These are phyloP conservation scores for Saccharomyces pastorianus DNA, from an alignment of 1,139 yeast species.

Conservation along the genomic window DNA sequence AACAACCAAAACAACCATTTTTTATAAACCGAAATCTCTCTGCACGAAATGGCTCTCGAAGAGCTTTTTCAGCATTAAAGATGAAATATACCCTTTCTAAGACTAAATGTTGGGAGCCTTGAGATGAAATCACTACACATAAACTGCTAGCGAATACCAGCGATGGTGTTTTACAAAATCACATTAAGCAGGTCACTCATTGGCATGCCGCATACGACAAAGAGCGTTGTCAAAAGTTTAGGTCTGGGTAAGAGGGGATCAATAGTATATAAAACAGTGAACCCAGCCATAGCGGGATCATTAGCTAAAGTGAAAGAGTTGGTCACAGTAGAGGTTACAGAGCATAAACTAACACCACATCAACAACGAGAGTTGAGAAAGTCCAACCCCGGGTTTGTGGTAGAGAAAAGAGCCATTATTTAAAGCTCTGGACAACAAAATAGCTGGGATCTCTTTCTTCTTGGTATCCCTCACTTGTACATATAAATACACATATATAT, in stretches of 20 bases:
- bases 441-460: background rate
- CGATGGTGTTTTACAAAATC: constrained; percentile 52
- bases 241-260: constrained; percentile 74
- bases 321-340: constrained; percentile 74
- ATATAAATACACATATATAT: background rate
- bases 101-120: too few species aligned
- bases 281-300: constrained; percentile 79
- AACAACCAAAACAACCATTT: too few species aligned
- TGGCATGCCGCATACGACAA: constrained; percentile 67
- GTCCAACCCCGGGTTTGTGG: constrained; percentile 51
- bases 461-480: background rate
- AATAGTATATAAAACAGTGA: constrained; percentile 62
- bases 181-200: constrained; percentile 76
- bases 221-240: constrained; percentile 58
- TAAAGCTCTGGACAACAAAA: constrained; percentile 2
- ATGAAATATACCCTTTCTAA: background rate
- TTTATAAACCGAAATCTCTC: too few species aligned
- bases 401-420: constrained; percentile 31
- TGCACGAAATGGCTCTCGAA: too few species aligned
- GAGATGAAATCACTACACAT: background rate
- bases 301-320: constrained; percentile 78
- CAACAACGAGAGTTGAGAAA: constrained; percentile 53
- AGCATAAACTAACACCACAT: constrained; percentile 40
- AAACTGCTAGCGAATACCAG: background rate
- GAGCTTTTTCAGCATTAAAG: background rate